Evolutionary conservation across 345 rosid species (phyloP).

Genomic region (Eucalyptus curtisii): DNA sequence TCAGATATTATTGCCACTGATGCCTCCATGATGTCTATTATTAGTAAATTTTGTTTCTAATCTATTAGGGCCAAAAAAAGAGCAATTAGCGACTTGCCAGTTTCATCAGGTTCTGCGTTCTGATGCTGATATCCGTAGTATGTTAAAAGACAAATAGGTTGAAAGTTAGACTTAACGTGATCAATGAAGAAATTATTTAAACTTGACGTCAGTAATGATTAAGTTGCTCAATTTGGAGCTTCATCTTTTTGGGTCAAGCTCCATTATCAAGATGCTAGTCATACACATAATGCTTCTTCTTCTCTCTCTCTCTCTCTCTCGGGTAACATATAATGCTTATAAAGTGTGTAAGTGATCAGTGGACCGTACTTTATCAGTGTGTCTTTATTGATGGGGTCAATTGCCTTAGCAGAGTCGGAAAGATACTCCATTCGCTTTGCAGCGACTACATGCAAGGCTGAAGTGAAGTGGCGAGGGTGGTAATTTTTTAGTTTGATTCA

Average conservation of each 20-base stretch:
- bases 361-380: background rate
- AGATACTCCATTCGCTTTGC: background rate
- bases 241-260: background rate
- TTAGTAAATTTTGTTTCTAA: background rate
- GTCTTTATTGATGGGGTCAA: background rate
- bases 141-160: background rate
- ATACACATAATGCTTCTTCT: background rate
- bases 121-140: background rate
- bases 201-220: background rate
- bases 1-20: background rate
- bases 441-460: background rate
- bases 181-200: background rate
- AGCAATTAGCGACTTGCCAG: background rate
- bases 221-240: background rate
- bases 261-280: background rate
- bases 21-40: background rate
- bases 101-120: background rate
- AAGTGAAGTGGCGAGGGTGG: background rate
- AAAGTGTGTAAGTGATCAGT: background rate
- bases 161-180: background rate
- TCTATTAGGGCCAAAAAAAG: background rate
- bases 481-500: background rate
- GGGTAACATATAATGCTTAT: background rate
- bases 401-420: background rate
- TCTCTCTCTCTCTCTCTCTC: no score